Base-by-base conservation (phyloP, 208 protist genomes). In the Trypanosoma cruzi region DNA sequence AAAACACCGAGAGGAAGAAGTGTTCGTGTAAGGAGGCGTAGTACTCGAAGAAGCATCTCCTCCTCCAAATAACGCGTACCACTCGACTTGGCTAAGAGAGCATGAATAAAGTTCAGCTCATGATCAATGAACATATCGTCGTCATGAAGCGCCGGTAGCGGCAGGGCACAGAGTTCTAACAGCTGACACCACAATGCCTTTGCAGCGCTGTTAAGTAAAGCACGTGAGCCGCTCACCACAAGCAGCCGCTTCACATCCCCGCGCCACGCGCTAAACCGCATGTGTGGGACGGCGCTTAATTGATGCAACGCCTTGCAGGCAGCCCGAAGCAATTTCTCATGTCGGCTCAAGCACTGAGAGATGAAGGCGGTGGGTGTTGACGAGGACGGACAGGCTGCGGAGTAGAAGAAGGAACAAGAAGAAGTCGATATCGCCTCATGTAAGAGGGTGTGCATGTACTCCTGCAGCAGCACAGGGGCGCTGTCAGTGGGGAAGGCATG, bases 1-100 rank as follows among this genome's bases (percentile, higher is more conserved):
- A 92, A 73, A 28, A 89, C 70, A 20, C 61, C 68, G 18, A 48
- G 44, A 31, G 71, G 71, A 22, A 89, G 54, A 54, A 77, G 71
- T 46, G 73, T 75, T 32, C 67, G 63, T 31, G 74, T 55, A 36
- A 83, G 65, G 8, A 88, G 69, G 7, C 48, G 40, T 31, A 88
- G 40, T 36, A 88, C 24, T 32, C 60, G 40, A 10, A 64, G 31
- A 32, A 80, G 55, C 24, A 80, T 26, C 24, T 8, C 6, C 50
- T 85, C 71, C 28, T 61, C 49, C 28, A 31, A 7, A 26, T n/a
- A 18, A 37, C 31, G 26, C 42, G 16, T 46, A 56, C 24, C 40
- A 31, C 46, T 32, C 1, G 34, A 28, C 37, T 29, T 53, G 18
- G 20, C 14, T 40, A 68, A 28, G 24, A 72, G 61, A 24, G 42